Conservation (phyloP, 257 asterid genomes). For the Capsicum pubescens region DNA sequence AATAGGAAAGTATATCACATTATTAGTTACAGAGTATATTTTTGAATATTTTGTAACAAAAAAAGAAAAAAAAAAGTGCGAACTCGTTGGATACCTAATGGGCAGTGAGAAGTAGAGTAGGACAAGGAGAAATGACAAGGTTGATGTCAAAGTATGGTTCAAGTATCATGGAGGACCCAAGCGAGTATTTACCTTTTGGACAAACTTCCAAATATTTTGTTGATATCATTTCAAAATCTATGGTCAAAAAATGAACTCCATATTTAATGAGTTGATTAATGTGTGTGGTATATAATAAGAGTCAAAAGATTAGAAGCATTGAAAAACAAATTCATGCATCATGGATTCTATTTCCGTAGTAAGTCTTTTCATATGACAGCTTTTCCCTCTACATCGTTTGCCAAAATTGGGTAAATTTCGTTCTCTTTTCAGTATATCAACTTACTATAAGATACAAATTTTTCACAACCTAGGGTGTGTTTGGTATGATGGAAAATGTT, state of each 20-base stretch:
- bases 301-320: background rate
- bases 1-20: background rate
- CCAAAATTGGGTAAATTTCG: no score
- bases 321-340: constrained; percentile 12
- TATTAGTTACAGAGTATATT: background rate
- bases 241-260: background rate
- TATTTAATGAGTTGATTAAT: constrained; percentile 2
- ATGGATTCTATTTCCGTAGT: background rate
- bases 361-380: constrained; percentile 17
- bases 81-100: background rate
- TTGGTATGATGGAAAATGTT: no score
- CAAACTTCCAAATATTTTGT: constrained; percentile 17
- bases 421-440: no score
- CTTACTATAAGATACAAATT: background rate
- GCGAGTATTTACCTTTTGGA: background rate
- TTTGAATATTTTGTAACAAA: background rate
- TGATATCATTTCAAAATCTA: constrained; percentile 23
- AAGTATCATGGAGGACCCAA: constrained; percentile 26
- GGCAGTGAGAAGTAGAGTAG: background rate
- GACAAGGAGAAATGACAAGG: constrained; percentile 22
- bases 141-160: constrained; percentile 19
- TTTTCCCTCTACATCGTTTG: background rate
- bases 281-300: background rate
- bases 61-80: background rate
- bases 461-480: background rate